Evolutionary conservation across 495 filamentous ascomycete genomes (phyloP).

Genomic region (Hamigera avellanea): DNA sequence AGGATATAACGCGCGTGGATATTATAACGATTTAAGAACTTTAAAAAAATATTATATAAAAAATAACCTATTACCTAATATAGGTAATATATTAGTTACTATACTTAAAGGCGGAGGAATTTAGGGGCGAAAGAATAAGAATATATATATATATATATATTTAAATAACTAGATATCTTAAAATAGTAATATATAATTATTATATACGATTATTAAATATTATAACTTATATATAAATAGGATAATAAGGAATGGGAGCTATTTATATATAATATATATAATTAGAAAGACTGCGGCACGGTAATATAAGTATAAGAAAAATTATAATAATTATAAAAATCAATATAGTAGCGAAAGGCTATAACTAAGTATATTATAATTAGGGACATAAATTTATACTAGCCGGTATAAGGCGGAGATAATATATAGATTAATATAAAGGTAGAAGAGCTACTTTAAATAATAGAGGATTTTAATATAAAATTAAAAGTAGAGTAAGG

Average conservation of each 20-base stretch:
- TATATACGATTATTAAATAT: background rate
- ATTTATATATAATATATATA: constrained; percentile 4
- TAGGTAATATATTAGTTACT: constrained; percentile 5
- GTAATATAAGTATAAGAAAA: background rate
- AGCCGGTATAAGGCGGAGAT: constrained; percentile 7
- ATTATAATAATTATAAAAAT: background rate
- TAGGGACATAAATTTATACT: constrained; percentile 15
- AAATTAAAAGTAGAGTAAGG: constrained; percentile 2
- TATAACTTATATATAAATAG: background rate
- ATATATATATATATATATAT: constrained; percentile 6
- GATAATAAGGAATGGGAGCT: background rate
- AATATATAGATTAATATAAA: background rate
- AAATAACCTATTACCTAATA: constrained; percentile 8
- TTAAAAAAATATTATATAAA: constrained; percentile 6
- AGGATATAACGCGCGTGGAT: constrained; percentile 2
- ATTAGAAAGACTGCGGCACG: background rate
- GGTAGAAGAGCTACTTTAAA: constrained; percentile 1
- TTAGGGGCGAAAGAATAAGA: background rate
- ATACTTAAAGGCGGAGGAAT: constrained; percentile 1
- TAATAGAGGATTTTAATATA: background rate
- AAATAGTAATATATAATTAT: background rate
- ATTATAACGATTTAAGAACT: constrained; percentile 13
- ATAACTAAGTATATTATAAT: constrained; percentile 7
- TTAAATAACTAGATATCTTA: background rate
- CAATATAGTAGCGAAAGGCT: no score